Conservation (phyloP, 2,329 filamentous ascomycete genomes). For the Lachnellula hyalina region DNA sequence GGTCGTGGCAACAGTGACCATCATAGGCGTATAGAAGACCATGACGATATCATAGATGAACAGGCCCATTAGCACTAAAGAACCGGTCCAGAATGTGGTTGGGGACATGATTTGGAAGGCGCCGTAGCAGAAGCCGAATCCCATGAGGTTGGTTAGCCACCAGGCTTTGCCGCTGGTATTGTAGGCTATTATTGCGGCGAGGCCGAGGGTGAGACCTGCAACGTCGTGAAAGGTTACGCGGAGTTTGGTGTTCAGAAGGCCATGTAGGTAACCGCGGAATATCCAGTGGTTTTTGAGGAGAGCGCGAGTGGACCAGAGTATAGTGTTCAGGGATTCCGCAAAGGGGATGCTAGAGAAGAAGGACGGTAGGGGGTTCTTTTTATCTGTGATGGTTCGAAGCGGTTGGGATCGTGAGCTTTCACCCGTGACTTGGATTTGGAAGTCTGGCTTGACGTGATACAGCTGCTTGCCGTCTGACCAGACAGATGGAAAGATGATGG, state of each 20-base stretch:
- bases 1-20: slow-evolving; percentile 82
- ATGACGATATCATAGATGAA: slow-evolving; percentile 96
- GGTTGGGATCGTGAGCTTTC: slow-evolving; percentile 8
- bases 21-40: slow-evolving; percentile 81
- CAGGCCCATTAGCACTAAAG: slow-evolving; percentile 68
- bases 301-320: slow-evolving; percentile 47
- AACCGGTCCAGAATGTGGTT: slow-evolving; percentile 79
- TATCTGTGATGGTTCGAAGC: slow-evolving; percentile 16
- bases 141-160: slow-evolving; percentile 74
- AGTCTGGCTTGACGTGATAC: slow-evolving; percentile 41
- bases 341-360: slow-evolving; percentile 32
- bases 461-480: slow-evolving; percentile 50
- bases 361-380: slow-evolving; percentile 38
- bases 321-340: slow-evolving; percentile 21
- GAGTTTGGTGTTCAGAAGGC: slow-evolving; percentile 16
- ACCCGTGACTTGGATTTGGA: slow-evolving; percentile 24
- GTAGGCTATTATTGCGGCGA: slow-evolving; percentile 24
- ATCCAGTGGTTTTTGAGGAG: slow-evolving; percentile 48
- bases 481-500: slow-evolving; percentile 67
- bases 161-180: slow-evolving; percentile 27
- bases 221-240: slow-evolving; percentile 24
- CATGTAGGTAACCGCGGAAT: slow-evolving; percentile 27
- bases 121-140: slow-evolving; percentile 80
- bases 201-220: slow-evolving; percentile 25
- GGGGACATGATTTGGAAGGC: slow-evolving; percentile 81